Evolutionary conservation across 225 moss, liverwort and hornwort species (phyloP).

Genomic region (Neckera pumila): DNA sequence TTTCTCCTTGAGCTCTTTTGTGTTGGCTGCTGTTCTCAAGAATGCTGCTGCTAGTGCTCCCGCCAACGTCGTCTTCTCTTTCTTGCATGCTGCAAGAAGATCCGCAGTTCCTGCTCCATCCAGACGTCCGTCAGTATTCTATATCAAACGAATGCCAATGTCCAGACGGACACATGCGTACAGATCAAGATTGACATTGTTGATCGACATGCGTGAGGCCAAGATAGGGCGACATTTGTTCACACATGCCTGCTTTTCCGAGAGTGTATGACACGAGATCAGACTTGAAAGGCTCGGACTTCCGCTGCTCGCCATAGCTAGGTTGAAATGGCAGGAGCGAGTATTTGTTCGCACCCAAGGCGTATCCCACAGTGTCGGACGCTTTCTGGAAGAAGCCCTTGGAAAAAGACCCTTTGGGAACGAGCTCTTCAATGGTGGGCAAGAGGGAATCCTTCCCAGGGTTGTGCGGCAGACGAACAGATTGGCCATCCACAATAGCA

Average conservation of each 20-base stretch:
- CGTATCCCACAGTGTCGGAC: slow-evolving; percentile 68
- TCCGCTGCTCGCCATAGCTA: slow-evolving; percentile 39
- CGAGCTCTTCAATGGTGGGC: slow-evolving; percentile 56
- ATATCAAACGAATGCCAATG: not conserved
- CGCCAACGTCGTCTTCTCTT: slow-evolving; percentile 53
- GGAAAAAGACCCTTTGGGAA: slow-evolving; percentile 61
- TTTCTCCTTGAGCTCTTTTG: slow-evolving; percentile 68
- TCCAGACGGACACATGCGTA: too few species aligned
- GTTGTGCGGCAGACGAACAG: slow-evolving; percentile 22
- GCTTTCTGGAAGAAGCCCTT: slow-evolving; percentile 80
- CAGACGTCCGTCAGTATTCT: not conserved
- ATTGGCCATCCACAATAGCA: slow-evolving; percentile 50
- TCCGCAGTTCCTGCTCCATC: slow-evolving; percentile 36
- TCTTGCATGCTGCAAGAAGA: slow-evolving; percentile 51
- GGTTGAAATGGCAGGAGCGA: slow-evolving; percentile 66
- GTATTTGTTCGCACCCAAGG: slow-evolving; percentile 53
- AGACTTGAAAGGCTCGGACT: slow-evolving; percentile 34
- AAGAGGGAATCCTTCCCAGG: slow-evolving; percentile 45
- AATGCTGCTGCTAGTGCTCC: slow-evolving; percentile 55
- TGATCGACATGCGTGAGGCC: not conserved
- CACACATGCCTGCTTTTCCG: slow-evolving; percentile 50
- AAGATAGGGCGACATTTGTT: not conserved
- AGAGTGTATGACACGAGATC: slow-evolving; percentile 58
- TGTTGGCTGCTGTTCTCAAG: slow-evolving; percentile 42
- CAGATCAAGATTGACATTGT: not conserved